Base-by-base conservation (phyloP, 306 rosid genomes). In the Lathyrus aphaca region DNA sequence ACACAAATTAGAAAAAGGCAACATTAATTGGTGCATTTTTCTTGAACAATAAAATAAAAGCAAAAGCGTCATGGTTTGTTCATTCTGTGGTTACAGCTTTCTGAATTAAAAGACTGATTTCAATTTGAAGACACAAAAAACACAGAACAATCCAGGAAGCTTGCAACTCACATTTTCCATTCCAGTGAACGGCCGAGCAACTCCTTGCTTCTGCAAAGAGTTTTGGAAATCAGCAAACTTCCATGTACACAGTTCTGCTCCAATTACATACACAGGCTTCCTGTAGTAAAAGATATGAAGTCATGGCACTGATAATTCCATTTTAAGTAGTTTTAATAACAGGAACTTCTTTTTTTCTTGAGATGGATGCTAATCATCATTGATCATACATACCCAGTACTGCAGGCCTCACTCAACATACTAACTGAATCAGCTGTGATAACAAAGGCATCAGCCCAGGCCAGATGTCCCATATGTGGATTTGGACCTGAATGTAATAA, bases 371-470 rank as follows among this genome's bases (percentile, higher is more conserved):
- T 50, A 50, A n/a, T 44, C 64, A 57, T 79, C 58, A 79, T 50
- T 35, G 45, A 58, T 69, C 43, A 46, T 35, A 81, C 93, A 77
- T 88, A 94, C 97, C 98, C 91, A 4, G 91, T 94, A 71, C 91
- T 87, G 78, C 99, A 87, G 73, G 95, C 96, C 86, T 91, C 97
- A 79, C 97, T 91, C 87, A 94, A 75, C 99, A 89, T 89, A 74
- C 96, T 94, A 55, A 91, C 92, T 39, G 97, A 91, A 82, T 91
- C 97, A 60, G 96, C 96, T 4, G 95, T 94, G 75, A 94, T 84
- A 73, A 91, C 89, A 77, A 94, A 91, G 68, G 96, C 97, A 82
- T 87, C 90, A 40, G 92, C 95, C 85, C 89, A 89, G 35, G 95
- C 92, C 37, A 94, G 78, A 87, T 91, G 91, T 71, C 89, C 97